Conservation (phyloP, 2,329 filamentous ascomycete genomes). For the Hypocrella siamensis region DNA sequence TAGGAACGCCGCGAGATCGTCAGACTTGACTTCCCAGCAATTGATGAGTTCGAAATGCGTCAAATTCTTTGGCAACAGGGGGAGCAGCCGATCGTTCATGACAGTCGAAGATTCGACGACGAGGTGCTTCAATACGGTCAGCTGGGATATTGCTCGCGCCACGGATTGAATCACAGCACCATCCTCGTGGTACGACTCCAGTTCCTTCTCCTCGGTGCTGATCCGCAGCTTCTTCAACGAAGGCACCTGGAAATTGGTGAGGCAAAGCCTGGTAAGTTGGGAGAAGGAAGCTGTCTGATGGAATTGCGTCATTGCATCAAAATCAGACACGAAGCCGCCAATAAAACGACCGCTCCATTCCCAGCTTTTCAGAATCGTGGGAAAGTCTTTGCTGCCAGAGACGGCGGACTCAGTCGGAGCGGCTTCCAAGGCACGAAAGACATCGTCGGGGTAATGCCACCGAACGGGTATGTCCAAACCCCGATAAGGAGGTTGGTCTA, state of each 20-base stretch:
- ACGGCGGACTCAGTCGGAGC: constrained; percentile 24
- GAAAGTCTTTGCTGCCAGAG: constrained; percentile 14
- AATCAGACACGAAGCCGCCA: constrained; percentile 25
- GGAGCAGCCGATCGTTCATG: constrained; percentile 52
- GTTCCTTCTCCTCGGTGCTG: constrained; percentile 15
- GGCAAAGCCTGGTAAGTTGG: constrained; percentile 36
- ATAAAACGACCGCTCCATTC: constrained; percentile 44
- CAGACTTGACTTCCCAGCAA: constrained; percentile 59
- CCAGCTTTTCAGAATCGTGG: constrained; percentile 34
- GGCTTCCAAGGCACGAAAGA: constrained; percentile 49
- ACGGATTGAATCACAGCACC: constrained; percentile 23
- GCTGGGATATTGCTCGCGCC: constrained; percentile 18
- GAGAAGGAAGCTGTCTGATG: constrained; percentile 43
- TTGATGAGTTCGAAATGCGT: constrained; percentile 59
- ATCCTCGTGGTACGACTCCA: constrained; percentile 21
- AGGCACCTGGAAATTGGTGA: constrained; percentile 48
- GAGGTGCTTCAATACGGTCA: constrained; percentile 51
- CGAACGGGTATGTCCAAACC: constrained; percentile 37
- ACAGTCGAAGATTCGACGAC: constrained; percentile 62
- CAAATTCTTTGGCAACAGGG: constrained; percentile 49
- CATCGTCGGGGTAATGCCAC: constrained; percentile 52
- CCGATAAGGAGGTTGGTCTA: constrained; percentile 53
- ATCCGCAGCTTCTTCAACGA: constrained; percentile 24
- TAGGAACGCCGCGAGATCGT: constrained; percentile 50
- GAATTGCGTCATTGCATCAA: constrained; percentile 31